These are phyloP conservation scores for Eimeria falciformis DNA, from an alignment of 169 alveolate genomes.

Conservation along the genomic window DNA sequence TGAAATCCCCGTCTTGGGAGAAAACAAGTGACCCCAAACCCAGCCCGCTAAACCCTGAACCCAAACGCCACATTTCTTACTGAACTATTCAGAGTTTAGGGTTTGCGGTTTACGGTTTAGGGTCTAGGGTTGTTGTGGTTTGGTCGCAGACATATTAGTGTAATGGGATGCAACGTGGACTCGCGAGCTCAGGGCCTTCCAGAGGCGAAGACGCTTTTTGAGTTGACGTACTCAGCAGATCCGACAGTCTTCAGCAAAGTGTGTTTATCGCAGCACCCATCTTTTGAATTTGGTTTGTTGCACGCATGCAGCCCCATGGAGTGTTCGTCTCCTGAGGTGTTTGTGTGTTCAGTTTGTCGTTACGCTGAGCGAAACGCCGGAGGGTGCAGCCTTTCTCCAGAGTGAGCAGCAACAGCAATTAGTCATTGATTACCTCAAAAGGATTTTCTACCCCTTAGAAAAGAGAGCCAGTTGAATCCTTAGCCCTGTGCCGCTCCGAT, in stretches of 20 bases:
- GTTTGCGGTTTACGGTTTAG: slow-evolving; percentile 25
- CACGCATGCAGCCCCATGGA: too few species aligned
- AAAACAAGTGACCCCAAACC: slow-evolving; percentile 57
- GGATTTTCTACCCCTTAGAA: too few species aligned
- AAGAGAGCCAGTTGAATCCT: too few species aligned
- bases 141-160: slow-evolving; percentile 38
- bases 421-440: too few species aligned
- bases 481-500: not conserved
- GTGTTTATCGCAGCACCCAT: too few species aligned
- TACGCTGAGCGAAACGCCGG: slow-evolving; percentile 57
- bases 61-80: too few species aligned
- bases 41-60: too few species aligned
- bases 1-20: slow-evolving; percentile 64
- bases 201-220: slow-evolving; percentile 39
- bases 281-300: too few species aligned
- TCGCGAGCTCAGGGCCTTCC: slow-evolving; percentile 42
- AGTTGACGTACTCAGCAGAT: slow-evolving; percentile 44
- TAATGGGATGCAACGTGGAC: slow-evolving; percentile 60
- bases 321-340: not conserved
- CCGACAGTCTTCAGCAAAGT: slow-evolving; percentile 36
- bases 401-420: too few species aligned
- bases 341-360: slow-evolving; percentile 41
- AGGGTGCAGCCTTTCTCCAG: slow-evolving; percentile 26
- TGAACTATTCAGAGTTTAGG: not conserved
- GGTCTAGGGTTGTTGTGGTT: slow-evolving; percentile 1